Evolutionary conservation across 805 yeast genomes (phyloP), one percentile per base, ranked within the genome.

Genomic region (Cyberlindnera nakhonratchasimensis): DNA sequence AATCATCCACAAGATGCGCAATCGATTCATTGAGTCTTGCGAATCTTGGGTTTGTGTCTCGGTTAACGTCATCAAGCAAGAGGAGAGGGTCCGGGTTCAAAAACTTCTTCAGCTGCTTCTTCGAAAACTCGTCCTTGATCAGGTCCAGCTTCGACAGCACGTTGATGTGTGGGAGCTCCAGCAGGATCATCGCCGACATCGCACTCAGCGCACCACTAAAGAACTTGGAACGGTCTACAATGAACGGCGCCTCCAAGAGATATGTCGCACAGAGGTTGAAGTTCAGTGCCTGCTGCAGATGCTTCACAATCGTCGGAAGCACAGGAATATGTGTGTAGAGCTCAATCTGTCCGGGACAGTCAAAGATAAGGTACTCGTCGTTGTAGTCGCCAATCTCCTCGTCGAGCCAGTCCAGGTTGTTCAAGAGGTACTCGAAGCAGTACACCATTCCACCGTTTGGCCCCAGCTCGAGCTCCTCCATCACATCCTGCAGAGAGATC

Each of bases 301-400:
- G 98, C 51, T 81, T 82, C 8, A 88, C 93, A 6, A 93, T 80
- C 3, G 88, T 76, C 2, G 99, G 99, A 39, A 93, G 70, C 7
- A 89, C 91, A 0, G 98, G 98, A 25, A 91, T 79, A 64, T 93
- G 99, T 6, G 95, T 88, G 59, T 91, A 91, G 18, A 91, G 71
- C 63, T 91, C 99, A 47, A 91, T 90, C 61, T 91, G 98, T 0
- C 98, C 98, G 0, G 98, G 98, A 64, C 97, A 90, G 61, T 91
- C 98, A 62, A 91, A 89, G 22, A 91, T 88, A 52, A 91, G 70
- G 57, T 87, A 91, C 57, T 93, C 99, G 58, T 93, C 98, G 54
- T 86, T 90, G 59, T 72, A 93, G 49, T 93, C 98, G 14, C 99
- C 99, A 45, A 93, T 84, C 59, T 91, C 96, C 54, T 91, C 97